These are phyloP conservation scores for Lentinula boryana DNA, from an alignment of 768 basidiomycete species.

Conservation along the genomic window DNA sequence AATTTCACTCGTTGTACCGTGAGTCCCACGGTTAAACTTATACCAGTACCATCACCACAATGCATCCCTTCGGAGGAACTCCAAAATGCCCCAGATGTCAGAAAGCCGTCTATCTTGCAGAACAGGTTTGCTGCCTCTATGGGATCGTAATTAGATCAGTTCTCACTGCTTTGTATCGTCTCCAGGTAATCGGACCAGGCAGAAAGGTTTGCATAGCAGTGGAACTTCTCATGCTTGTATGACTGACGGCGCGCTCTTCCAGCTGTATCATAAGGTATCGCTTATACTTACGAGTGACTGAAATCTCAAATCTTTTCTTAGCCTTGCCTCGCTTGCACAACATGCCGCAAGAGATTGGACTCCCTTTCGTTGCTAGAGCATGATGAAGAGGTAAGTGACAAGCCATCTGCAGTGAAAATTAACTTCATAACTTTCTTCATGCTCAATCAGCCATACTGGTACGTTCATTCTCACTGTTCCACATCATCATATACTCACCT, in stretches of 20 bases:
- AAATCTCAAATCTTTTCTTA: slow-evolving; percentile 19
- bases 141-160: not conserved
- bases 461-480: slow-evolving; percentile 7
- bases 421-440: not conserved
- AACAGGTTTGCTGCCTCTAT: slow-evolving; percentile 53
- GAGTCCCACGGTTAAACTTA: not conserved
- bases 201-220: slow-evolving; percentile 54
- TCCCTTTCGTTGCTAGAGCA: slow-evolving; percentile 77
- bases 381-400: slow-evolving; percentile 61
- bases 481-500: not conserved
- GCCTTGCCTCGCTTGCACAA: slow-evolving; percentile 76
- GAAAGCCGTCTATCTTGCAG: slow-evolving; percentile 81
- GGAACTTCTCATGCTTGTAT: not conserved
- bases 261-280: slow-evolving; percentile 77
- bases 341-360: slow-evolving; percentile 75
- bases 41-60: slow-evolving; percentile 20
- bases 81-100: slow-evolving; percentile 69
- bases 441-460: slow-evolving; percentile 46
- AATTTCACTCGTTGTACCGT: no score
- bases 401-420: not conserved
- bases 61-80: slow-evolving; percentile 71
- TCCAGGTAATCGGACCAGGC: slow-evolving; percentile 78
- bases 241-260: slow-evolving; percentile 3
- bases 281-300: not conserved
- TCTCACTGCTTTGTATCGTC: slow-evolving; percentile 7